These are phyloP conservation scores for Salix arbutifolia DNA, from an alignment of 345 rosid genomes.

Conservation along the genomic window DNA sequence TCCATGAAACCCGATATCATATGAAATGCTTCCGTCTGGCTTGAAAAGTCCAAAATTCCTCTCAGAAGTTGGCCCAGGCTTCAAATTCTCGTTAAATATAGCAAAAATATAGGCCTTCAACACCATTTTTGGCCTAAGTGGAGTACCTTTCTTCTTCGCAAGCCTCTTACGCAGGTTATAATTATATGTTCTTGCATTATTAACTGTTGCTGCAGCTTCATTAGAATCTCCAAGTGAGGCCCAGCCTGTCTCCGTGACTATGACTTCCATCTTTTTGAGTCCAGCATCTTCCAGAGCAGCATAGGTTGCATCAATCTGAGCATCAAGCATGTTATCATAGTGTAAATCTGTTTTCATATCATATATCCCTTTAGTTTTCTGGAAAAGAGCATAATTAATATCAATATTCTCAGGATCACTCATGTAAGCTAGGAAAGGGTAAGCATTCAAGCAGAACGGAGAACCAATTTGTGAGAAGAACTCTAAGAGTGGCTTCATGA, in stretches of 20 bases:
- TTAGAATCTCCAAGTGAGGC: conserved; percentile 80
- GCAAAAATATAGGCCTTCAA: conserved; percentile 91
- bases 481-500: conserved; percentile 81
- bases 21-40: conserved; percentile 84
- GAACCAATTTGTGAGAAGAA: conserved; percentile 74
- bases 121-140: conserved; percentile 64
- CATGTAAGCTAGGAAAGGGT: conserved; percentile 86
- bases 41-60: conserved; percentile 85
- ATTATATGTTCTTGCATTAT: conserved; percentile 83
- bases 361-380: conserved; percentile 60
- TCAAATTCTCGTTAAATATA: conserved; percentile 70
- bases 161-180: conserved; percentile 90
- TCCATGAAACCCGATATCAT: conserved; percentile 75
- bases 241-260: conserved; percentile 96
- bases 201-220: conserved; percentile 78
- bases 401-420: conserved; percentile 68
- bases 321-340: conserved; percentile 98
- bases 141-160: conserved; percentile 93
- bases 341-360: conserved; percentile 64
- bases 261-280: conserved; percentile 74
- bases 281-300: conserved; percentile 85
- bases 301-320: conserved; percentile 95
- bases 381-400: conserved; percentile 88
- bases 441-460: conserved; percentile 95
- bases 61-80: conserved; percentile 87